Base-by-base conservation (phyloP, 2,329 filamentous ascomycete species). In the Nemania sp. region DNA sequence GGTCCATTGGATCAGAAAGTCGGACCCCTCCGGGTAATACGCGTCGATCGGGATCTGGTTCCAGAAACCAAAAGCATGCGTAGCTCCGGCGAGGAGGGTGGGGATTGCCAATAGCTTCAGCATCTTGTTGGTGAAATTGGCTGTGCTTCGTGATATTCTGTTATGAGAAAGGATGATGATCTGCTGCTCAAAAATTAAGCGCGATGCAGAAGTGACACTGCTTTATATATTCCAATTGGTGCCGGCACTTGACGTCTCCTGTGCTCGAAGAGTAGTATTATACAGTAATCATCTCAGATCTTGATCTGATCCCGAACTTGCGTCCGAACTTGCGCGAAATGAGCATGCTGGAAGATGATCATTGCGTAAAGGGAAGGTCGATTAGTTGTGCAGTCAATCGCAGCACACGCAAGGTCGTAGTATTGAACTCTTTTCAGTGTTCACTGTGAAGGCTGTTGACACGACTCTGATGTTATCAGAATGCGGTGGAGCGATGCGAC, bases 291-390 rank as follows among this genome's bases (percentile, higher is more conserved):
- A 53, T 44, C 2, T 33, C 42, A 46, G 48, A 51, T 55, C 34
- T n/a, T 42, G 6, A 12, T 33, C 14, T 47, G 28, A 43, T 48
- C 50, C 50, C 49, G 31, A 44, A 39, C 44, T 39, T 34, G 44
- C 22, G 17, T 28, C 23, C n/a, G n/a, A n/a, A n/a, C n/a, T n/a
- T n/a, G n/a, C n/a, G n/a, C n/a, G n/a, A n/a, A n/a, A n/a, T n/a
- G n/a, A n/a, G n/a, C n/a, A n/a, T n/a, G 19, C 15, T 48, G 37
- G 12, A 26, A 23, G 26, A 36, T 41, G 3, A n/a, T 23, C 30
- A 47, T 47, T 37, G 48, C 44, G 31, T 15, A 53, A 53, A 53
- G 33, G 51, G 51, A 53, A 53, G 51, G 51, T 53, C 39, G 8
- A 39, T 39, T 20, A 39, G 7, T 34, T n/a, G n/a, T n/a, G n/a